Conservation (phyloP, 2,329 filamentous ascomycete genomes). For the Chrysoporthe austroafricana region DNA sequence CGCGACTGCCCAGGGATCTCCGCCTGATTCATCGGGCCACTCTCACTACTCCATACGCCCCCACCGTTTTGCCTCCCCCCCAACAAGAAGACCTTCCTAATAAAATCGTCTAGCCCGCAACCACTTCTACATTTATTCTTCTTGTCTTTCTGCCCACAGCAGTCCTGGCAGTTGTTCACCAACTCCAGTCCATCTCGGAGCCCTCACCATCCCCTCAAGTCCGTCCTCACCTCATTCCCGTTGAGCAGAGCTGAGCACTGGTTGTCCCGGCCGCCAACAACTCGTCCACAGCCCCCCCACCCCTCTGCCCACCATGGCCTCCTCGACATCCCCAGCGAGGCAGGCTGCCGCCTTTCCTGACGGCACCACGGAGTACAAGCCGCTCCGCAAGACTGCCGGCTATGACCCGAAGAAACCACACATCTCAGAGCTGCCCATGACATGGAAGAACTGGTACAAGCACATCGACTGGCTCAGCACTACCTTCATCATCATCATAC, state of each 20-base stretch:
- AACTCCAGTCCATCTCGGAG: background rate
- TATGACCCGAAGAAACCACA: slow-evolving; percentile 73
- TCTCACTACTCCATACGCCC: slow-evolving; percentile 4
- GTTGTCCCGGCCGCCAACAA: slow-evolving; percentile 15
- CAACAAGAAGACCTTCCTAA: slow-evolving; percentile 14
- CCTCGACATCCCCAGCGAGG: slow-evolving; percentile 43
- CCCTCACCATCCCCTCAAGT: too few relatives aligned
- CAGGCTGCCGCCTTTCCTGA: slow-evolving; percentile 50
- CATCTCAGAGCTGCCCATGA: slow-evolving; percentile 83
- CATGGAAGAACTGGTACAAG: slow-evolving; percentile 82
- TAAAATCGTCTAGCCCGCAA: slow-evolving; percentile 8
- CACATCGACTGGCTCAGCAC: slow-evolving; percentile 95
- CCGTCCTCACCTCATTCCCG: background rate
- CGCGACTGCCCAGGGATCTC: slow-evolving; percentile 1
- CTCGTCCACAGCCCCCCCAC: background rate
- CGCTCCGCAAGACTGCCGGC: slow-evolving; percentile 44
- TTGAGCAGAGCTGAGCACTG: slow-evolving; percentile 8
- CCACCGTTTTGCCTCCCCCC: slow-evolving; percentile 16
- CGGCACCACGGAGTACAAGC: slow-evolving; percentile 60
- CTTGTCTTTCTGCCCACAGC: slow-evolving; percentile 1
- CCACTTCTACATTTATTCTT: background rate
- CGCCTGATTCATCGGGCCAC: slow-evolving; percentile 15
- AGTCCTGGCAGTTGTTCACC: slow-evolving; percentile 11
- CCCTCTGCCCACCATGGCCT: slow-evolving; percentile 36
- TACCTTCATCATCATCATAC: slow-evolving; percentile 77